Conservation (phyloP, 2,329 filamentous ascomycete genomes). For the Xylaria sp. region DNA sequence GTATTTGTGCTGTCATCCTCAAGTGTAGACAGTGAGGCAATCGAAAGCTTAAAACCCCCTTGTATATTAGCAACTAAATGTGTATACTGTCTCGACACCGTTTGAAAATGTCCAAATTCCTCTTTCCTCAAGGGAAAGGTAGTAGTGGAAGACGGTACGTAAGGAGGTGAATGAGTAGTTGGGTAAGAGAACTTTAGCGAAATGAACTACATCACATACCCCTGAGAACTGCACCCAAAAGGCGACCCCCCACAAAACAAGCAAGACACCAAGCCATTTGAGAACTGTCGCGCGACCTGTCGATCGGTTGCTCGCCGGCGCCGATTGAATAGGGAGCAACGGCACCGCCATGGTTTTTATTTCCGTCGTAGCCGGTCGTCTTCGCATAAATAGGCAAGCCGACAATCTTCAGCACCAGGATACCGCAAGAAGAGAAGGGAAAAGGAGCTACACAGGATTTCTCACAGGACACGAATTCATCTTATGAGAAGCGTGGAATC, state of each 20-base stretch:
- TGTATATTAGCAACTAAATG: slow-evolving; percentile 4
- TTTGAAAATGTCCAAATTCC: not conserved
- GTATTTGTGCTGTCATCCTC: not conserved
- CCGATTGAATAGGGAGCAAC: slow-evolving; percentile 8
- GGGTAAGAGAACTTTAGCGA: not conserved
- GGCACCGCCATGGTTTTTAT: slow-evolving; percentile 3
- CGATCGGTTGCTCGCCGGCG: slow-evolving; percentile 1
- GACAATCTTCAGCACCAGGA: not conserved
- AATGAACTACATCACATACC: slow-evolving; percentile 15
- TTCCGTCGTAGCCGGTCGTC: not conserved
- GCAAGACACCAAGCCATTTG: slow-evolving; percentile 28
- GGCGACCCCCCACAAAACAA: slow-evolving; percentile 28
- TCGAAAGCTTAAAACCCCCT: not conserved
- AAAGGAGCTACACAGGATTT: not conserved
- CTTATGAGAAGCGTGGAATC: not conserved
- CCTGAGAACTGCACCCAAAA: slow-evolving; percentile 20
- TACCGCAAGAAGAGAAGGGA: not conserved
- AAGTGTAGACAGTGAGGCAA: not conserved
- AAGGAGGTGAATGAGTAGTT: not conserved
- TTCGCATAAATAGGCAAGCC: not conserved
- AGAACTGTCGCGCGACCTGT: slow-evolving; percentile 8
- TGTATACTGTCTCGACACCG: not conserved
- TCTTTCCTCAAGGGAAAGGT: too few species aligned
- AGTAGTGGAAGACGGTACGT: too few species aligned
- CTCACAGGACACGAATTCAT: not conserved